Evolutionary conservation across 2,329 filamentous ascomycete genomes (phyloP).

Genomic region (Tricladium varicosporioides): DNA sequence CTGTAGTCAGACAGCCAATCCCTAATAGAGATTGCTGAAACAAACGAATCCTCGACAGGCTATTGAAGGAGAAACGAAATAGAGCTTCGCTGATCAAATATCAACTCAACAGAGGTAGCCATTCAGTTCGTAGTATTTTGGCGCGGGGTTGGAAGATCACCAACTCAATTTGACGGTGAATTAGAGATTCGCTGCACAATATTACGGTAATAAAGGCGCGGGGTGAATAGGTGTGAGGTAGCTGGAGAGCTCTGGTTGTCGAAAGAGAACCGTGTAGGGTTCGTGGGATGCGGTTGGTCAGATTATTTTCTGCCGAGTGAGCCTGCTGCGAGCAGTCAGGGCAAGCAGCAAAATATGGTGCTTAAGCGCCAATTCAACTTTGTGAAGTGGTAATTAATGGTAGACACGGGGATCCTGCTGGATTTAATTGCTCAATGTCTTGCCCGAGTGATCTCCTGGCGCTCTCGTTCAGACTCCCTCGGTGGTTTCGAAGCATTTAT

Average conservation of each 20-base stretch:
- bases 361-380: too few species aligned
- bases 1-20: not conserved
- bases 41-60: conserved; percentile 5
- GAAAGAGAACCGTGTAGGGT: too few species aligned
- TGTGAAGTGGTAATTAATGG: too few species aligned
- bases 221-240: too few species aligned
- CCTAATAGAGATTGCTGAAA: not conserved
- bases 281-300: too few species aligned
- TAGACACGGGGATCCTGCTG: not conserved
- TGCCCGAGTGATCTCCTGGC: not conserved
- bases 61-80: conserved; percentile 27
- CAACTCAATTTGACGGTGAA: too few species aligned
- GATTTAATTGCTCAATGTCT: not conserved
- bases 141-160: not conserved
- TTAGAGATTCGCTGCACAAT: too few species aligned
- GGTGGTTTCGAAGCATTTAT: not conserved
- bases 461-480: not conserved
- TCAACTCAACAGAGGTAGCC: conserved; percentile 23
- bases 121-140: conserved; percentile 24
- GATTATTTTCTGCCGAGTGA: too few species aligned
- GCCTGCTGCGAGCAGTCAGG: too few species aligned
- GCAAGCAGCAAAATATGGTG: too few species aligned
- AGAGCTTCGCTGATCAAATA: conserved; percentile 29
- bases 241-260: too few species aligned
- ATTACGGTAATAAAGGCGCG: too few species aligned